Conservation (phyloP, 2,329 filamentous ascomycete species). For the Fusarium subglutinans region DNA sequence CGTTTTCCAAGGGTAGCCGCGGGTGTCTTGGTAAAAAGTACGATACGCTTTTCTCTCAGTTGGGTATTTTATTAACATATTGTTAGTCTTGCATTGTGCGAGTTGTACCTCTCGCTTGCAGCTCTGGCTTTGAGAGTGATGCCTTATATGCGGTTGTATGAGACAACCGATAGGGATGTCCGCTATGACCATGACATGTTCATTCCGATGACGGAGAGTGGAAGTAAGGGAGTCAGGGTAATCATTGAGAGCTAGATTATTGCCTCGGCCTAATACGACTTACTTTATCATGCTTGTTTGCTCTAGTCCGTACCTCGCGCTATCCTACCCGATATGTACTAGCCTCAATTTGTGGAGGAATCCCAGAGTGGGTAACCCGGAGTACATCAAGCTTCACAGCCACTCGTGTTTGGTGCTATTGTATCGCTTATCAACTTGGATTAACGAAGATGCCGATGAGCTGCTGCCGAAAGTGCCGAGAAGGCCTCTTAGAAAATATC, state of each 20-base stretch:
- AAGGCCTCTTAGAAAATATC: rapidly evolving
- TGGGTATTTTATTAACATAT: background rate
- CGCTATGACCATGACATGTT: slow-evolving; percentile 24
- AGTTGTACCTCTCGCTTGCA: slow-evolving; percentile 14
- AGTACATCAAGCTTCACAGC: background rate
- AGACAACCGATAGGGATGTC: slow-evolving; percentile 7
- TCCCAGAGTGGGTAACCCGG: background rate
- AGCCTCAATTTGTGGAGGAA: background rate
- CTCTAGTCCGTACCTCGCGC: background rate
- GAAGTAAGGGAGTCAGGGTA: slow-evolving; percentile 3
- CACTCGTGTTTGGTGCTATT: background rate
- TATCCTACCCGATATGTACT: background rate
- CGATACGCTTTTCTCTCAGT: background rate
- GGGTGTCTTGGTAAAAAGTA: slow-evolving; percentile 26
- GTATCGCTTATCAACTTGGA: background rate
- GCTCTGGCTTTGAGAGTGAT: slow-evolving; percentile 4
- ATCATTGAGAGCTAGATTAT: background rate
- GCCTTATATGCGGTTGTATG: slow-evolving; percentile 7
- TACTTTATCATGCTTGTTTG: background rate
- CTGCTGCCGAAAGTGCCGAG: background rate
- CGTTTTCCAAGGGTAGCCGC: slow-evolving; percentile 7
- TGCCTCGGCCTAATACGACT: background rate
- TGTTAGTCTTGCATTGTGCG: slow-evolving; percentile 5
- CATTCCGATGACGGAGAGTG: background rate
- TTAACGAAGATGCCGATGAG: background rate